Conservation (phyloP, 768 basidiomycete species). For the Mycena amicta region DNA sequence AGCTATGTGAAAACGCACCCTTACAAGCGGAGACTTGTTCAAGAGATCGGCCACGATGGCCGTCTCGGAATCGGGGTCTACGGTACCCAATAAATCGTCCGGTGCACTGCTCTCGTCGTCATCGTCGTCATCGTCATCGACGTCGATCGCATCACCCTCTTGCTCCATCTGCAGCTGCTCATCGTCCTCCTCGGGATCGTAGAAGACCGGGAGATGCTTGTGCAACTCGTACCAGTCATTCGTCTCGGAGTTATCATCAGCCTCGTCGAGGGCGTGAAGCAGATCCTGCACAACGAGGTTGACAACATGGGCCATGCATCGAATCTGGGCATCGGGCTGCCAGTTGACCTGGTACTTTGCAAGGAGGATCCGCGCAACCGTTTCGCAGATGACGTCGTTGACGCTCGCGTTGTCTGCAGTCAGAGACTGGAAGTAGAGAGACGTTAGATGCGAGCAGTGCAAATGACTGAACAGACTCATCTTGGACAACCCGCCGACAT, state of each 20-base stretch:
- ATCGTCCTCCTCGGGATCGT: slow-evolving; percentile 25
- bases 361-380: slow-evolving; percentile 24
- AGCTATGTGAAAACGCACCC: no score
- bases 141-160: slow-evolving; percentile 25
- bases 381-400: slow-evolving; percentile 35
- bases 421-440: slow-evolving; percentile 26
- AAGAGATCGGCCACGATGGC: neutral
- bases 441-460: slow-evolving; percentile 17
- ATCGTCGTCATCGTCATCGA: no score
- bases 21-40: neutral
- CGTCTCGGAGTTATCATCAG: slow-evolving; percentile 26
- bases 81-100: neutral
- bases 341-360: slow-evolving; percentile 18
- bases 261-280: slow-evolving; percentile 27
- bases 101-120: no score
- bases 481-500: slow-evolving; percentile 33
- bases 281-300: slow-evolving; percentile 40
- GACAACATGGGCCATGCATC: slow-evolving; percentile 35
- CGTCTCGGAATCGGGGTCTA: neutral
- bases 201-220: slow-evolving; percentile 32
- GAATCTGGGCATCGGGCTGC: slow-evolving; percentile 32
- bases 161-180: slow-evolving; percentile 20
- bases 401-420: slow-evolving; percentile 37
- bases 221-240: slow-evolving; percentile 29
- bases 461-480: slow-evolving; percentile 28